Percentiles rank a stretch among this genome's conserved stretches.
Evolutionary conservation across 2,329 filamentous ascomycete genomes (phyloP).

Genomic region (Fusarium sp.): DNA sequence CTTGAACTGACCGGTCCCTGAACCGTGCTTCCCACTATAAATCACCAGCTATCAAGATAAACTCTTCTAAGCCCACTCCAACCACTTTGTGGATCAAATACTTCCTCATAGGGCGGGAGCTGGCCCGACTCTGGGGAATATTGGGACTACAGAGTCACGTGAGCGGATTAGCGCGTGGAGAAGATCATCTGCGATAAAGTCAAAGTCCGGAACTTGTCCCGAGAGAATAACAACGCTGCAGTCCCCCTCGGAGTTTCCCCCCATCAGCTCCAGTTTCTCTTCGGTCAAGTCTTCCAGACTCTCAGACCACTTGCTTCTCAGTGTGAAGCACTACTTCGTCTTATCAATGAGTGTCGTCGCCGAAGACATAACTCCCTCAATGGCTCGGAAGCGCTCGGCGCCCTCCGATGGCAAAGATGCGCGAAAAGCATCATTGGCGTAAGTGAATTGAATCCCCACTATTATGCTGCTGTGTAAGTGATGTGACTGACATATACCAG

Average conservation of each 20-base stretch:
- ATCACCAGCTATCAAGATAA: neutral
- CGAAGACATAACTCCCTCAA: constrained; percentile 31
- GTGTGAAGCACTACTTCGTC: neutral
- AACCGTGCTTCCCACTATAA: constrained; percentile 1
- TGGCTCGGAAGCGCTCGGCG: constrained; percentile 44
- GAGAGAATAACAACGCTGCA: constrained; percentile 35
- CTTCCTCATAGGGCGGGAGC: constrained; percentile 7
- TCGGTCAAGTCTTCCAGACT: constrained; percentile 31
- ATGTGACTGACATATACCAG: constrained; percentile 15
- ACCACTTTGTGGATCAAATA: neutral
- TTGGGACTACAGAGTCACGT: constrained; percentile 3
- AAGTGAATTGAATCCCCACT: constrained; percentile 33
- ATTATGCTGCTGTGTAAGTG: neutral
- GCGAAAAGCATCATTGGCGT: constrained; percentile 45
- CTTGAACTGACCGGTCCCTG: neutral
- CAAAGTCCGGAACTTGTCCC: constrained; percentile 29
- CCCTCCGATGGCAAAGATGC: constrained; percentile 39
- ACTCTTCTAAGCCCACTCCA: neutral
- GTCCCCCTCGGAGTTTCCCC: constrained; percentile 26
- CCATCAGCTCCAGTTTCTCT: constrained; percentile 12
- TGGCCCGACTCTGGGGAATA: constrained; percentile 14
- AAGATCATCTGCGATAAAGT: neutral
- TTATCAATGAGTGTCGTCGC: constrained; percentile 25
- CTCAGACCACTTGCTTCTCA: neutral
- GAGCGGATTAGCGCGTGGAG: constrained; percentile 18